Evolutionary conservation across 2,329 filamentous ascomycete genomes (phyloP), one percentile per base, ranked within the genome.

Genomic region (Colletotrichum tabaci): DNA sequence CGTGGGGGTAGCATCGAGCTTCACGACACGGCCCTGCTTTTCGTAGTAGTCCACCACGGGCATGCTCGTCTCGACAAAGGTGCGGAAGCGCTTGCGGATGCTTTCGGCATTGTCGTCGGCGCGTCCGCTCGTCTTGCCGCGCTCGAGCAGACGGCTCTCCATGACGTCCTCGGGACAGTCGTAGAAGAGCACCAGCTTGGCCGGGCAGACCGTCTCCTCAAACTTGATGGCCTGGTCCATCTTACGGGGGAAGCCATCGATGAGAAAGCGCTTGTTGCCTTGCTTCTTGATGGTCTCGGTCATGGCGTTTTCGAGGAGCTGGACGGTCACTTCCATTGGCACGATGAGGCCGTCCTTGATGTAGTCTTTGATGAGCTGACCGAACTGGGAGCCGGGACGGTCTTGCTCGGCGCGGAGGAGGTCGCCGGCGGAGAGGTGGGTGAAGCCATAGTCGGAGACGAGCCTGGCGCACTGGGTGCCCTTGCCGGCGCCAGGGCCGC

Each of bases 301-400:
- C 94, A 99, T 98, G 70, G 95, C 94, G 82, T 98, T 97, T 84
- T 98, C 95, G 53, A 99, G 89, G 46, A 99, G 85, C 78, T 95
- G 92, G 71, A 99, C 93, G 6, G 96, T 99, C 61, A 98, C 95
- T 83, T 98, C 96, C 94, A 98, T 97, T n/a, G 96, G 96, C 74
- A 99, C 96, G 82, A 99, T 99, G 77, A 91, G 91, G 71, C 96
- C 96, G 81, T 99, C 92, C 80, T 93, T 94, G 87, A 99, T 99
- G 86, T 96, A 95, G 77, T 92, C 89, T 81, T 92, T 92, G 88
- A 99, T 99, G 84, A 98, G 88, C 75, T 95, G 90, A 80, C 96
- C 96, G 81, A 97, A 98, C 83, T 98, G 88, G 75, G 91, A 94
- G 69, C 94, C 95, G 0, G 90, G 88, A 5, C 96, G 93, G 79